phyloP scores from a whole-genome alignment of 148 eudicot species.

The Gaultheria prostrata region DNA sequence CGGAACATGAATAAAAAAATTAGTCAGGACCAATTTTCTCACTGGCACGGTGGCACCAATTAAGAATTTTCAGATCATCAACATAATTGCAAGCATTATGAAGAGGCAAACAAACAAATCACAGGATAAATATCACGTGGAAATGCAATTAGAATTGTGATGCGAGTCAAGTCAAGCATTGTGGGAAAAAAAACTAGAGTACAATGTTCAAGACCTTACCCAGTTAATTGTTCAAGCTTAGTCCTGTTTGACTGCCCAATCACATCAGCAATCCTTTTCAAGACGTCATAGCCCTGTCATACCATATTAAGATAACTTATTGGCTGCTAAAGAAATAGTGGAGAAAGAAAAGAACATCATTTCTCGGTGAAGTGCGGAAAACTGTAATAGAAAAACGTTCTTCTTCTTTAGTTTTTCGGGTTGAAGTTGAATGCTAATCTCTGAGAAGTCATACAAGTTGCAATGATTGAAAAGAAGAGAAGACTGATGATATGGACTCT shows the following conservation, averaged over 20 bases:
- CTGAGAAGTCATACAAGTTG: slow-evolving; percentile 7
- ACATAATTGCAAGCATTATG: background rate
- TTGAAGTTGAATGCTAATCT: background rate
- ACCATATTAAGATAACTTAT: slow-evolving; percentile 9
- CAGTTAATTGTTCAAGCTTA: slow-evolving; percentile 81
- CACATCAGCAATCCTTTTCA: slow-evolving; percentile 87
- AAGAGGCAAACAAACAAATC: background rate
- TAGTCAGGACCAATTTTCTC: slow-evolving; percentile 4
- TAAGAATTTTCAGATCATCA: background rate
- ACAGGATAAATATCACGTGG: background rate
- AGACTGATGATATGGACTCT: background rate
- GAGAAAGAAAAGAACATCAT: background rate
- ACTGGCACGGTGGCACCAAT: background rate
- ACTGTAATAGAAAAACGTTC: background rate
- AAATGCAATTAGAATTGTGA: background rate
- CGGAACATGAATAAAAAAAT: background rate
- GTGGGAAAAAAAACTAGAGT: background rate
- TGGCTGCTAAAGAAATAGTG: slow-evolving; percentile 5
- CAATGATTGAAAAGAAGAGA: background rate
- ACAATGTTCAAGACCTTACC: slow-evolving; percentile 42
- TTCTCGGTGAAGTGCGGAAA: background rate
- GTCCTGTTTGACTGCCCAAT: slow-evolving; percentile 58
- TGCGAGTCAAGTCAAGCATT: slow-evolving; percentile 10
- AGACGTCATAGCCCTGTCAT: slow-evolving; percentile 80
- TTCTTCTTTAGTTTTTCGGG: background rate